phyloP scores from a whole-genome alignment of 306 rosid genomes.

The Cucumis sativus region Cucumber_9930_V3 NC_026660.2:67001-67500 shows the following conservation, averaged over 20 bases:
- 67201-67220: constrained; percentile 75
- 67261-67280: constrained; percentile 65
- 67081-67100: constrained; percentile 67
- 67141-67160: constrained; percentile 90
- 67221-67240: constrained; percentile 66
- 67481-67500: constrained; percentile 23
- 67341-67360: constrained; percentile 32
- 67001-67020: constrained; percentile 83
- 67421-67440: not conserved
- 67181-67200: constrained; percentile 76
- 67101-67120: constrained; percentile 49
- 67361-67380: not conserved
- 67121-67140: constrained; percentile 85
- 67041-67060: constrained; percentile 72
- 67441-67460: constrained; percentile 3
- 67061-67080: constrained; percentile 65
- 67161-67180: constrained; percentile 71
- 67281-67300: constrained; percentile 76
- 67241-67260: constrained; percentile 96
- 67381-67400: not conserved
- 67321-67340: constrained; percentile 25
- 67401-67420: not conserved
- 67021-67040: constrained; percentile 70
- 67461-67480: not conserved
- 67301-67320: constrained; percentile 72